phyloP scores from a whole-genome alignment of 768 basidiomycete species.

The Suillus variegatus region DNA sequence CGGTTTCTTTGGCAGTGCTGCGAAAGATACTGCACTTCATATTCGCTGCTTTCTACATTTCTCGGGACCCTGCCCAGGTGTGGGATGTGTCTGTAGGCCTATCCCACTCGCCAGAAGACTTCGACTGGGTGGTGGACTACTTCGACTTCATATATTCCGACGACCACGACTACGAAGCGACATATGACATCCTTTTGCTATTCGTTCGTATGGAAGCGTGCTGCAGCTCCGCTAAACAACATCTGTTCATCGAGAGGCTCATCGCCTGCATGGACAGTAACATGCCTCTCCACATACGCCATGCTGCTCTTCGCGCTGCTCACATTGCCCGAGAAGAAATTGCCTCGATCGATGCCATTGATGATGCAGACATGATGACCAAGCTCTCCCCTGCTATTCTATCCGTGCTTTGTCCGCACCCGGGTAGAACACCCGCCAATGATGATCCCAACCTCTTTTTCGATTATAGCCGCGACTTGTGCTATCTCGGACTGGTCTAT shows the following conservation, averaged over 20 bases:
- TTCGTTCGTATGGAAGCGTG: neutral
- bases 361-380: neutral
- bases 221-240: neutral
- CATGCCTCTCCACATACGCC: neutral
- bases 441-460: neutral
- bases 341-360: neutral
- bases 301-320: neutral
- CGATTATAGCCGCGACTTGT: neutral
- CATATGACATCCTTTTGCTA: neutral
- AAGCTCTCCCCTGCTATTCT: neutral
- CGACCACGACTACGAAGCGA: neutral
- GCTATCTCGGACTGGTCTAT: neutral
- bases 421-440: neutral
- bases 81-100: no score
- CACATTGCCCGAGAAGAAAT: neutral
- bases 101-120: neutral
- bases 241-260: neutral
- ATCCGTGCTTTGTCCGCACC: neutral
- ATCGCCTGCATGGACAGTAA: neutral
- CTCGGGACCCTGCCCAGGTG: rapidly evolving
- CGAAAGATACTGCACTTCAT: neutral
- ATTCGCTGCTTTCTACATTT: neutral
- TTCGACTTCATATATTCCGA: neutral
- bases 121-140: neutral
- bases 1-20: neutral